Evolutionary conservation across 106 monocot species (phyloP), one percentile per base, ranked within the genome.

Genomic region (Ottelia alismoides): DNA sequence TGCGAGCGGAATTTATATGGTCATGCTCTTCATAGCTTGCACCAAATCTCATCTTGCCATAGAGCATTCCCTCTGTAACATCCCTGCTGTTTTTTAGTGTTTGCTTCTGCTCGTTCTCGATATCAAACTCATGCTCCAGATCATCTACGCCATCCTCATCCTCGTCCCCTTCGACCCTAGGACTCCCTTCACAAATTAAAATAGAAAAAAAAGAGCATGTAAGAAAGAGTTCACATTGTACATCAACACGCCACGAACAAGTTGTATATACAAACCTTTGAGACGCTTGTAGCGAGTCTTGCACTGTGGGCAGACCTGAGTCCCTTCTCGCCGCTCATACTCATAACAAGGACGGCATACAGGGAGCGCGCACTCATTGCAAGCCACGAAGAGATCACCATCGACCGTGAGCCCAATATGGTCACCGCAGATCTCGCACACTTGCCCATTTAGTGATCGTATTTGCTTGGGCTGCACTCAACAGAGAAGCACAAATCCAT

Each of bases 81-180:
- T 81, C 73, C 27, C 62, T 77, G 67, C 83, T 80, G 25, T 51
- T 49, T 19, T 40, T 27, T 24, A 25, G 68, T 31, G 31, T 53
- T 21, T 29, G 27, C 22, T 51, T 65, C 32, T 66, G 69, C 27
- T 78, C 74, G 43, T 76, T 76, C 20, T 81, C 85, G 5, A 83
- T 69, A 56, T 79, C 77, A 76, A 96, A 96, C 47, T 96, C 96
- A 48, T 96, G 78, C 35, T 96, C 89, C n/a, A 96, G 49, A 61
- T 96, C 96, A 47, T 96, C 96, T 0, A 82, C 56, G 20, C 77
- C 96, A 56, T 96, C 96, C 53, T 96, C 96, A 12, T 96, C 96
- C 0, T 96, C 96, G 28, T 96, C 96, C 10, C 89, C 96, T 49
- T 70, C 78, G 26, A 96, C 96, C 62, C 96, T 85, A 4, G 85